Percentiles rank a stretch among this genome's conserved stretches.
phyloP scores from a whole-genome alignment of 441 rosid species.

The Dalechampia spathulata region DNA sequence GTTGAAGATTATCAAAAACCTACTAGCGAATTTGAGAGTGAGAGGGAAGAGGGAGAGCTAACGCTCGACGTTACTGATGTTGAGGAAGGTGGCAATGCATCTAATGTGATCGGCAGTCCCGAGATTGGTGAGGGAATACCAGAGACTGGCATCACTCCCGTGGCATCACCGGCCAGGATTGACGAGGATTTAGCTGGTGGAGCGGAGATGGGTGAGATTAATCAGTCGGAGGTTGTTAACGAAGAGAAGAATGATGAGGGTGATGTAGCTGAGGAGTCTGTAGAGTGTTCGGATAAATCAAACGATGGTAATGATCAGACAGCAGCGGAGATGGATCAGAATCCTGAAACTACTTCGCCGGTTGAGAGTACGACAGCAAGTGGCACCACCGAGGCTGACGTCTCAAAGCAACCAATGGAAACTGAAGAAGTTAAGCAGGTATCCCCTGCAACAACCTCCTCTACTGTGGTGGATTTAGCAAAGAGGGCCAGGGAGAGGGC shows the following conservation, averaged over 20 bases:
- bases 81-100: conserved; percentile 43
- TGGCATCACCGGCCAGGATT: conserved; percentile 56
- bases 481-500: conserved; percentile 57
- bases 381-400: conserved; percentile 24
- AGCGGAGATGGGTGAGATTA: conserved; percentile 38
- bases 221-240: conserved; percentile 39
- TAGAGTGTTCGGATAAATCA: conserved; percentile 57
- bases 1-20: conserved; percentile 45
- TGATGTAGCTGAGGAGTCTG: conserved; percentile 41
- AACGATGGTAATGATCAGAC: conserved; percentile 37
- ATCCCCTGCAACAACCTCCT: conserved; percentile 32
- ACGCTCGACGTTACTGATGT: conserved; percentile 50
- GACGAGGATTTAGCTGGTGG: conserved; percentile 32
- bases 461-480: conserved; percentile 45
- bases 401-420: conserved; percentile 29
- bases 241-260: conserved; percentile 70
- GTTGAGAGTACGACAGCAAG: conserved; percentile 10
- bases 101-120: conserved; percentile 39
- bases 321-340: conserved; percentile 33
- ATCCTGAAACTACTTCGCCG: conserved; percentile 24
- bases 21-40: conserved; percentile 43
- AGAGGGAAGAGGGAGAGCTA: conserved; percentile 92
- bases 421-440: conserved; percentile 48
- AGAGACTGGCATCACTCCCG: conserved; percentile 39
- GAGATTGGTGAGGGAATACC: conserved; percentile 44